These are phyloP conservation scores for Termitomyces sp. DNA, from an alignment of 768 basidiomycete species.

Conservation along the genomic window DNA sequence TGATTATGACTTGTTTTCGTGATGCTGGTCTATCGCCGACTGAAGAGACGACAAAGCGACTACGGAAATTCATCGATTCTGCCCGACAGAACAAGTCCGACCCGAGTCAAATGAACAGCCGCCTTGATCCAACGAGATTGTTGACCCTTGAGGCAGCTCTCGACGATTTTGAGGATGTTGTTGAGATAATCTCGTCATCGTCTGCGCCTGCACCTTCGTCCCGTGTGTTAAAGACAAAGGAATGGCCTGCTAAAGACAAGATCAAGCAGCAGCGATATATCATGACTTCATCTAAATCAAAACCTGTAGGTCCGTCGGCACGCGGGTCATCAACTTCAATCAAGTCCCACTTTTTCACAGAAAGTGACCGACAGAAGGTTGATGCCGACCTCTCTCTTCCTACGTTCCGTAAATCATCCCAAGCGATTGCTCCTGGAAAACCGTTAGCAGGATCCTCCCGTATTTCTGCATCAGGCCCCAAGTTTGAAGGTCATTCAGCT, in stretches of 20 bases:
- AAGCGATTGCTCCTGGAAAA: constrained; percentile 16
- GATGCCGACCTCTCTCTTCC: constrained; percentile 35
- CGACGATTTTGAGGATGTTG: constrained; percentile 57
- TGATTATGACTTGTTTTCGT: constrained; percentile 74
- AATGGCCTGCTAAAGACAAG: constrained; percentile 9
- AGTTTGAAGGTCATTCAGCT: constrained; percentile 27
- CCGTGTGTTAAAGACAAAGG: constrained; percentile 8
- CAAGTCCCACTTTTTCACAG: constrained; percentile 24
- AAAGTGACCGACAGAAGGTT: constrained; percentile 31
- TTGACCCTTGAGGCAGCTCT: constrained; percentile 66
- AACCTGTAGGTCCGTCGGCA: constrained; percentile 5
- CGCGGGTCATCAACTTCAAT: constrained; percentile 13
- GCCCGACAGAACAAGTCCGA: constrained; percentile 44
- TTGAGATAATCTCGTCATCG: constrained; percentile 53
- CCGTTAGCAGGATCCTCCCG: constrained; percentile 17
- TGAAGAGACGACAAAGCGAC: constrained; percentile 54
- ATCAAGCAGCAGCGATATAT: constrained; percentile 10
- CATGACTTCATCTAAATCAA: constrained; percentile 15
- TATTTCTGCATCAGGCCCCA: constrained; percentile 17
- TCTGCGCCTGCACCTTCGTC: constrained; percentile 20
- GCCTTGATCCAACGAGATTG: constrained; percentile 56
- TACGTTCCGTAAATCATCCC: constrained; percentile 36
- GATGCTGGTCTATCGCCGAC: constrained; percentile 56
- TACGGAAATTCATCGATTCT: constrained; percentile 62
- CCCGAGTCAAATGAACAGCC: constrained; percentile 43